Percentiles rank a stretch among this genome's conserved stretches.
phyloP scores from a whole-genome alignment of 345 rosid species.

The Isatis tinctoria region DNA sequence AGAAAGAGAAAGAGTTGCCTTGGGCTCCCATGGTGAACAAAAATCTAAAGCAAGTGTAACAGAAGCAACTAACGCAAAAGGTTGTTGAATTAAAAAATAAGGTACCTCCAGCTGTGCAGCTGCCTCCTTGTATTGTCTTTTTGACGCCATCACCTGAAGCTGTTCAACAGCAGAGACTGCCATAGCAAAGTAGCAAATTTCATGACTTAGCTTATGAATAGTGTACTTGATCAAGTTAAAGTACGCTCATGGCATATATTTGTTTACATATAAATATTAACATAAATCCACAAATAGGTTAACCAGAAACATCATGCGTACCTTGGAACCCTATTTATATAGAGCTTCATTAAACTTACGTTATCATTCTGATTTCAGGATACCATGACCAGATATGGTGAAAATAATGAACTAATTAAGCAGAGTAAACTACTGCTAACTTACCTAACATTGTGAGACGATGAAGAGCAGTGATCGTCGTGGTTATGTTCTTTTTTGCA shows the following conservation, averaged over 20 bases:
- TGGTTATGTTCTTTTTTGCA: constrained; percentile 98
- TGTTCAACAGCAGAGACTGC: constrained; percentile 99
- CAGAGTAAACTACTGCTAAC: constrained; percentile 20
- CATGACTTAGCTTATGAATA: constrained; percentile 3
- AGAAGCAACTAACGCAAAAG: neutral
- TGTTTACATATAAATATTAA: neutral
- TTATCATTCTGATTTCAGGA: neutral
- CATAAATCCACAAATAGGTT: neutral
- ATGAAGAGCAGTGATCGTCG: constrained; percentile 97
- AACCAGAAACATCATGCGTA: constrained; percentile 7
- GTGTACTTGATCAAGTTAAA: neutral
- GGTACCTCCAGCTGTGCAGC: constrained; percentile 97
- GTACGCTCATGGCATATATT: neutral
- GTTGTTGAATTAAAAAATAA: neutral
- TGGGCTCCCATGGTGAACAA: neutral
- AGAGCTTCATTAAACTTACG: neutral
- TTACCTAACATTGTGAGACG: constrained; percentile 97
- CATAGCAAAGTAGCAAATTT: constrained; percentile 26
- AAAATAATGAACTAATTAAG: neutral
- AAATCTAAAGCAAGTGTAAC: constrained; percentile 10
- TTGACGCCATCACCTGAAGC: constrained; percentile 97
- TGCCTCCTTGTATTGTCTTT: constrained; percentile 93
- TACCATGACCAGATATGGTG: neutral
- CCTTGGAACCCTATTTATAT: neutral
- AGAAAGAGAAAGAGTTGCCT: neutral